Conservation (phyloP, 2,329 filamentous ascomycete genomes). For the Aspergillus fructus region DNA sequence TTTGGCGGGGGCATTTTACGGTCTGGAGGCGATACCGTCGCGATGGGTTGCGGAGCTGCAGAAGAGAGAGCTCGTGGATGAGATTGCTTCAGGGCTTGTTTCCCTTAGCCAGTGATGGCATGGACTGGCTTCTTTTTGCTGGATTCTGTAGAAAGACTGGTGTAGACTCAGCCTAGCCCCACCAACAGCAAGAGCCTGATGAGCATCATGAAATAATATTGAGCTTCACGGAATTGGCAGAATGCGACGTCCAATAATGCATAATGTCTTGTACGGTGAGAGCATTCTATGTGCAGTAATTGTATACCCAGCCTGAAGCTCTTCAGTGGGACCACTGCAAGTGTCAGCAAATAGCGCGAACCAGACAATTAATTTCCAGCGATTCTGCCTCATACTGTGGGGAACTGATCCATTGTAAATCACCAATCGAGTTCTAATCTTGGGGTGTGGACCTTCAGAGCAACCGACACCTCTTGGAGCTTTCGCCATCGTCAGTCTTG, state of each 20-base stretch:
- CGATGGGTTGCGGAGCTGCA: slow-evolving; percentile 30
- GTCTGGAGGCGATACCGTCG: slow-evolving; percentile 31
- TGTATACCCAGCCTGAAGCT: neutral
- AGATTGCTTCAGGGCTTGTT: neutral
- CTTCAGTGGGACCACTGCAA: neutral
- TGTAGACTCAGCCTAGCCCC: too few species aligned
- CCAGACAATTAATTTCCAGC: neutral
- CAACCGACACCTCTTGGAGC: too few species aligned
- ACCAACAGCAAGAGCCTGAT: too few species aligned
- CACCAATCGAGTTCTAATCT: neutral
- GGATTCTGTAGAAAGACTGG: too few species aligned
- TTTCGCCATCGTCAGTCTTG: neutral
- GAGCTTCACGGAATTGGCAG: too few species aligned
- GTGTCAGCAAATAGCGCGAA: slow-evolving; percentile 7
- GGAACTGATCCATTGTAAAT: too few species aligned
- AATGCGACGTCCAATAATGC: too few species aligned
- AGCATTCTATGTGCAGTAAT: neutral
- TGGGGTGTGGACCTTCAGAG: neutral
- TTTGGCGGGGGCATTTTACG: slow-evolving; percentile 44
- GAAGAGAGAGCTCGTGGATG: slow-evolving; percentile 13
- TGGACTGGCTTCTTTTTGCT: neutral
- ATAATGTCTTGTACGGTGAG: too few species aligned
- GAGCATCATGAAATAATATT: too few species aligned
- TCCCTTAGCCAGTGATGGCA: neutral
- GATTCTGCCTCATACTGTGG: neutral